Base-by-base conservation (phyloP, 768 basidiomycete genomes). In the Kondoa subrosea region DNA sequence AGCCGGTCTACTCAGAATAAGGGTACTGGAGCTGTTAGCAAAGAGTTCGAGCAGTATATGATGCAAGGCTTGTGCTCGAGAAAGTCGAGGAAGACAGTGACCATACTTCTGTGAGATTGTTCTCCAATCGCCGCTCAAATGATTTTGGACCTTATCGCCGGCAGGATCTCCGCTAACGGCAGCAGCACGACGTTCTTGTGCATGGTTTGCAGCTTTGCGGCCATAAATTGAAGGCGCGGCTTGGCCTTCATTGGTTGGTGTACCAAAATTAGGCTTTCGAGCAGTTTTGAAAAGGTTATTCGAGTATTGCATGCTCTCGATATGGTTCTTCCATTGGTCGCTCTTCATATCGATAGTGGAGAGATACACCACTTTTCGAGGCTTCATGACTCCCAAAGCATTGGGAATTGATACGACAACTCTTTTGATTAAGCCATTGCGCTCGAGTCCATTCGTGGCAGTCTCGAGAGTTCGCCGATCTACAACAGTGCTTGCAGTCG, bases 21-120 rank as follows among this genome's bases (percentile, higher is more conserved):
- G n/a, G n/a, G n/a, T n/a, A n/a, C n/a, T n/a, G n/a, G n/a, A n/a
- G n/a, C n/a, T n/a, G n/a, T 50, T 50, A 21, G 40, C 40, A 8
- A 50, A 50, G n/a, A 80, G 78, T 27, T 77, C 74, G 33, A 85
- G 78, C 29, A 80, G 79, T 59, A 80, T 79, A 29, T 85, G 76
- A 73, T 90, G 87, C 1, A 89, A 77, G 68, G 83, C 80, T 30
- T 84, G 82, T 21, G 83, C 82, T 57, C 90, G 82, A 1, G 84
- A 78, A 32, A 81, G 81, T 72, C 84, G 85, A 16, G 86, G 88
- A 16, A 83, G 79, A 57, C 86, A 81, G 76, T 82, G 89, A 16
- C 89, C 90, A 74, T 87, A 87, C 31, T 83, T 71, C 71, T 90
- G 88, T 1, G 83, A 81, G n/a, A 86, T 73, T 1, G 87, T 85